Percentiles rank a stretch among this genome's conserved stretches.
Evolutionary conservation across 768 basidiomycete genomes (phyloP).

Genomic region (Mycena rebaudengoi): DNA sequence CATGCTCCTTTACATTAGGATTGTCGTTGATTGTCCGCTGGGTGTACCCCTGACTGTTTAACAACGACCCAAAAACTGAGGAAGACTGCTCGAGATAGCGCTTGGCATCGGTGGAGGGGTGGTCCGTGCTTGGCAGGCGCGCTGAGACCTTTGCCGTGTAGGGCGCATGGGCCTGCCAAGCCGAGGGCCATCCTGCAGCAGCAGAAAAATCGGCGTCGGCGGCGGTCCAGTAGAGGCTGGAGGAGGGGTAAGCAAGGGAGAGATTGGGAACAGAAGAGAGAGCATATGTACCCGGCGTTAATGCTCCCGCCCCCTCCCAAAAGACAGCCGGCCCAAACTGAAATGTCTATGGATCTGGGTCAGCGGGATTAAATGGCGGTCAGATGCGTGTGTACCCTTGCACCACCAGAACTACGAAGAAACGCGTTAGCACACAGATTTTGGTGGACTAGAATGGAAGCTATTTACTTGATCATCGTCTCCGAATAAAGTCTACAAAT

Average conservation of each 20-base stretch:
- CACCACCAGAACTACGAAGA: conserved; percentile 67
- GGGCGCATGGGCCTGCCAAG: conserved; percentile 60
- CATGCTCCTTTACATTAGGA: conserved; percentile 66
- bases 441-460: background rate
- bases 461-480: conserved; percentile 9
- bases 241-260: background rate
- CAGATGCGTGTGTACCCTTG: conserved; percentile 47
- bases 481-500: conserved; percentile 48
- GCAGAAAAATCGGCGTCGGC: conserved; percentile 59
- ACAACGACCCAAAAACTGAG: conserved; percentile 52
- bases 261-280: no score
- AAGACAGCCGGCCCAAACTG: conserved; percentile 69
- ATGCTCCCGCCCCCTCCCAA: conserved; percentile 70
- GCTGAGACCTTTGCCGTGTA: conserved; percentile 58
- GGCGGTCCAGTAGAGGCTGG: conserved; percentile 63
- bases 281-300: conserved; percentile 61
- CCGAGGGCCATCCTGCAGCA: conserved; percentile 59
- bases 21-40: conserved; percentile 64
- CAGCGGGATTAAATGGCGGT: background rate
- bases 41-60: conserved; percentile 57
- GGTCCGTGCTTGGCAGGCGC: conserved; percentile 64
- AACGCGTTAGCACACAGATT: background rate
- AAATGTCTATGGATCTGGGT: conserved; percentile 53
- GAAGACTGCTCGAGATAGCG: conserved; percentile 63
- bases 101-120: conserved; percentile 66